Percentiles rank a stretch among this genome's conserved stretches.
These are phyloP conservation scores for Jatropha curcas DNA, from an alignment of 345 rosid species.

Conservation along the genomic window DNA sequence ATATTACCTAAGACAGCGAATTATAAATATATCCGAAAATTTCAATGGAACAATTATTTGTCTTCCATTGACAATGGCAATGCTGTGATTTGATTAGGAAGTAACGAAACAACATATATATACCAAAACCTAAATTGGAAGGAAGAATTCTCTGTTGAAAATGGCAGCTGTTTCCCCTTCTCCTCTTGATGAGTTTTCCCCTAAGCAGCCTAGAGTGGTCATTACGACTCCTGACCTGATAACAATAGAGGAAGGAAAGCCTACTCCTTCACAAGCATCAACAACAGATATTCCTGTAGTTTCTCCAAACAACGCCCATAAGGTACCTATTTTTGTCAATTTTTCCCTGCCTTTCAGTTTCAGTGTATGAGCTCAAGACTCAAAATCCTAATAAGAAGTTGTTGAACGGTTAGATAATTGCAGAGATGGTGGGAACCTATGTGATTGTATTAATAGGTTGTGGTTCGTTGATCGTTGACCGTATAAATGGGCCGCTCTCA, in stretches of 20 bases:
- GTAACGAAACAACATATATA: not conserved
- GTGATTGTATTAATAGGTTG: conserved; percentile 43
- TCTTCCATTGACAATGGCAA: too few species aligned
- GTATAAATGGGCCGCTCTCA: conserved; percentile 19
- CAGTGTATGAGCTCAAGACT: too few species aligned
- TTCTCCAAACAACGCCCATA: conserved; percentile 17
- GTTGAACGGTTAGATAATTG: conserved; percentile 26
- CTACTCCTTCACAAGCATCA: conserved; percentile 1
- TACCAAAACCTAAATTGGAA: not conserved
- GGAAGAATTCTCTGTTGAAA: not conserved
- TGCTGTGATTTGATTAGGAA: too few species aligned
- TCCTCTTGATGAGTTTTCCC: not conserved
- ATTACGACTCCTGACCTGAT: conserved; percentile 3
- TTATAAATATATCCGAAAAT: too few species aligned
- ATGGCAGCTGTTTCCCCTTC: conserved; percentile 1
- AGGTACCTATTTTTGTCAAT: not conserved
- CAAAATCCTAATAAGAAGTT: too few species aligned
- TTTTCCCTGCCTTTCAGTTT: too few species aligned
- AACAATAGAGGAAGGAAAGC: conserved; percentile 9
- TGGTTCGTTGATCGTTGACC: conserved; percentile 32
- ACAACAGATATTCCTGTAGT: not conserved
- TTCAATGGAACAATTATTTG: too few species aligned
- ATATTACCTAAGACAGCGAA: too few species aligned
- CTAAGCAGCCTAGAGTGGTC: not conserved
- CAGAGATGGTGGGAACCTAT: conserved; percentile 53